Percentiles rank a stretch among this genome's conserved stretches.
These are phyloP conservation scores for Penicillium turbatum DNA, from an alignment of 495 filamentous ascomycete genomes.

Conservation along the genomic window DNA sequence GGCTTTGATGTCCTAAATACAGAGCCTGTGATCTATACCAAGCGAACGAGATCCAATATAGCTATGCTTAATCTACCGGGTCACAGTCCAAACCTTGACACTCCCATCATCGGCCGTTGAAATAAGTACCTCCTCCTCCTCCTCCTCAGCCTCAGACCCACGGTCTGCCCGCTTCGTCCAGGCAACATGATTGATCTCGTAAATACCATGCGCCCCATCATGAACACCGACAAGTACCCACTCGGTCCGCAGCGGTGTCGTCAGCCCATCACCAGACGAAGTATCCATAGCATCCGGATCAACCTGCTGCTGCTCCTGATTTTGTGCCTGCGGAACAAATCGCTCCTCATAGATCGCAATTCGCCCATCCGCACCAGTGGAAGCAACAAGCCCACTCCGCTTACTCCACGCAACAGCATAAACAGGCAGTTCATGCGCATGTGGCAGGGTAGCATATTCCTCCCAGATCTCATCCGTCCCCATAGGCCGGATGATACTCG, in stretches of 20 bases:
- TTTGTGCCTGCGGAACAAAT: conserved; percentile 25
- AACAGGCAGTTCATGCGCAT: conserved; percentile 70
- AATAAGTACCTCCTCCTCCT: conserved; percentile 72
- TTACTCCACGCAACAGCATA: conserved; percentile 80
- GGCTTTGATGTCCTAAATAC: not conserved
- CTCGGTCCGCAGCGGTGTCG: conserved; percentile 34
- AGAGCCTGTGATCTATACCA: not conserved
- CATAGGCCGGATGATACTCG: conserved; percentile 74
- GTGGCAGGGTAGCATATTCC: conserved; percentile 65
- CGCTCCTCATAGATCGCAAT: conserved; percentile 75
- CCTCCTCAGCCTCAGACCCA: conserved; percentile 46
- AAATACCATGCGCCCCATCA: conserved; percentile 76
- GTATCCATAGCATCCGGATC: conserved; percentile 38
- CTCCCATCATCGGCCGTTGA: conserved; percentile 78
- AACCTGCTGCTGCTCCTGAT: not conserved
- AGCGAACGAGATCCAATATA: not conserved
- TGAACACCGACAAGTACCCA: conserved; percentile 67
- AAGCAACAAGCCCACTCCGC: conserved; percentile 68
- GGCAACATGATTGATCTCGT: conserved; percentile 84
- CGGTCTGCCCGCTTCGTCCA: conserved; percentile 58
- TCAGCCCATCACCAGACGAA: conserved; percentile 10
- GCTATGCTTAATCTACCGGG: conserved; percentile 12
- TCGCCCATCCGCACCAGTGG: conserved; percentile 78
- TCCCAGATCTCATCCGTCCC: conserved; percentile 76
- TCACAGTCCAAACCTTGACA: conserved; percentile 65